Evolutionary conservation across 345 rosid genomes (phyloP), one percentile per base, ranked within the genome.

Genomic region (Raphanus raphanistrum): DNA sequence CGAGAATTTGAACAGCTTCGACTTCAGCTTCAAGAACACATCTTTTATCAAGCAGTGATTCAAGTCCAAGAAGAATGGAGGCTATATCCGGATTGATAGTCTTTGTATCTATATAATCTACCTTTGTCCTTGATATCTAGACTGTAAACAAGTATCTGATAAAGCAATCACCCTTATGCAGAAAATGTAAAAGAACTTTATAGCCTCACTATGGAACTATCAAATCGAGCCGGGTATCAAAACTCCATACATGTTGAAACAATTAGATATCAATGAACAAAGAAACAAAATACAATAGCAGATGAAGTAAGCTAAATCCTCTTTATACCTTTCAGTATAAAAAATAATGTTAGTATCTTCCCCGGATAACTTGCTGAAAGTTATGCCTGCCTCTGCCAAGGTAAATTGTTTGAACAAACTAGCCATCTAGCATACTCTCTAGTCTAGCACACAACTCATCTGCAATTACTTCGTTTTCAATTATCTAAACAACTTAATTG

Each of bases 51-150:
- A 21, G 21, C 21, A 21, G 21, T 21, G 1, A 21, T 21, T 21
- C 21, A 88, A 79, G 84, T 94, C 98, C 74, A 85, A 69, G 82
- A 86, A 82, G 76, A 92, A 86, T 75, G 0, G 92, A 88, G 10
- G 88, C 76, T 16, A 83, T 77, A 71, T 87, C 86, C 0, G 85
- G 73, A 75, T 80, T 77, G 78, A 89, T 17, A 74, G 77, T 86
- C 87, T 83, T 94, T 89, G 83, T 79, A 78, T 94, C 98, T 87
- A 88, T 94, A 85, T 86, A 94, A 26, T 85, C 87, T 68, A 84
- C 85, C 77, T 84, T 87, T 80, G 75, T 87, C 84, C 88, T 94
- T 82, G 92, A 94, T 86, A 94, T 88, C 98, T 94, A 94, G 90
- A 92, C 95, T 92, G 98, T 77, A 86, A 79, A 90, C 82, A 88